Conservation (phyloP, 495 filamentous ascomycete genomes). For the Neurospora sublineolata region DNA sequence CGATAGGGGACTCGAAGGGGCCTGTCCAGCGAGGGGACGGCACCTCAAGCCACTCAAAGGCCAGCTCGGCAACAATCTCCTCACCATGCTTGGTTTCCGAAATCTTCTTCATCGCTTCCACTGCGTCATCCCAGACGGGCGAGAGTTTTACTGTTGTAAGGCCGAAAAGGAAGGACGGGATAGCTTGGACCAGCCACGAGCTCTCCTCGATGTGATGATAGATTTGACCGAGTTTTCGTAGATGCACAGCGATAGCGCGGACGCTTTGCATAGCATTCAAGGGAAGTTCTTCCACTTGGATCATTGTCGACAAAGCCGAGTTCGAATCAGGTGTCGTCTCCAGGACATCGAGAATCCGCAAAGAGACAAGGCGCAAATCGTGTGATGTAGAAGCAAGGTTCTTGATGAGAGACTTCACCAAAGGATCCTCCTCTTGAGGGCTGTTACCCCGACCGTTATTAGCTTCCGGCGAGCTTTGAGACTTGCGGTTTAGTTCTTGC, state of each 20-base stretch:
- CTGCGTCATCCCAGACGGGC: conserved; percentile 75
- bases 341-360: conserved; percentile 53
- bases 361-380: conserved; percentile 53
- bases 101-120: conserved; percentile 61
- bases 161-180: conserved; percentile 80
- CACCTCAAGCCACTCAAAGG: conserved; percentile 68
- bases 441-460: conserved; percentile 22
- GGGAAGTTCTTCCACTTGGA: conserved; percentile 67
- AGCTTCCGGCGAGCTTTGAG: conserved; percentile 13
- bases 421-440: conserved; percentile 37
- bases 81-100: conserved; percentile 59
- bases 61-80: conserved; percentile 56
- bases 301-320: conserved; percentile 41
- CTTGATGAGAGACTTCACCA: conserved; percentile 50
- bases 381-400: conserved; percentile 67
- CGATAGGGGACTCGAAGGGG: conserved; percentile 12
- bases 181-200: conserved; percentile 55
- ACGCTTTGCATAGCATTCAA: conserved; percentile 56
- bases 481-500: conserved; percentile 32
- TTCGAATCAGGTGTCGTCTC: conserved; percentile 23
- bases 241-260: conserved; percentile 67
- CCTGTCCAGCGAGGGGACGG: conserved; percentile 38
- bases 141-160: conserved; percentile 74
- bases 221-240: conserved; percentile 58
- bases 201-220: conserved; percentile 44